Percentiles rank a stretch among this genome's conserved stretches.
phyloP scores from a whole-genome alignment of 352 stramenopile species.

The Nothophytophthora sp. region DNA sequence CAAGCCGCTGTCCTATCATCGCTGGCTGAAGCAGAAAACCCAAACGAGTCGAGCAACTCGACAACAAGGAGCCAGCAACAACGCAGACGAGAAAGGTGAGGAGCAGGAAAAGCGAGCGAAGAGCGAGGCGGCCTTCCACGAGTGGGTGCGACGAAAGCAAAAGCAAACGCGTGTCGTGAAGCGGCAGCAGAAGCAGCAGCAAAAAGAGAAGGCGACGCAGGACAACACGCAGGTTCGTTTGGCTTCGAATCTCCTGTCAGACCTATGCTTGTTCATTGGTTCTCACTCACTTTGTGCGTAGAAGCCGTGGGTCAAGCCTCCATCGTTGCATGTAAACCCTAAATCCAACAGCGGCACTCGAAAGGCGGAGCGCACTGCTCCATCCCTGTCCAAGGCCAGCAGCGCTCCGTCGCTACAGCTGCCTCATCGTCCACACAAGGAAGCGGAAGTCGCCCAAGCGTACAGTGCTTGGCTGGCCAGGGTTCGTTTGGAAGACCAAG shows the following conservation, averaged over 20 bases:
- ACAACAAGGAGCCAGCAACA: background rate
- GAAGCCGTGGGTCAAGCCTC: constrained; percentile 31
- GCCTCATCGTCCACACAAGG: background rate
- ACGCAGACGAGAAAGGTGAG: no score
- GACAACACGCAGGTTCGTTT: background rate
- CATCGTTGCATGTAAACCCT: constrained; percentile 57
- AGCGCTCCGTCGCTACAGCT: background rate
- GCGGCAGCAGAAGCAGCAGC: constrained; percentile 12
- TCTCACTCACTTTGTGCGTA: no score
- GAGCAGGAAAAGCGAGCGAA: constrained; percentile 27
- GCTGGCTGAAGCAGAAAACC: constrained; percentile 48
- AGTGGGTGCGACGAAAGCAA: constrained; percentile 43
- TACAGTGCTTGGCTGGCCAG: constrained; percentile 48
- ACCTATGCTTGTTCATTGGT: background rate
- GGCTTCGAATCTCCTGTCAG: background rate
- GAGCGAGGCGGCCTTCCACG: constrained; percentile 34
- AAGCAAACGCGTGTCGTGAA: constrained; percentile 22
- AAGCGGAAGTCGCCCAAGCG: constrained; percentile 13
- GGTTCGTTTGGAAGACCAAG: constrained; percentile 46
- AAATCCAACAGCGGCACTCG: constrained; percentile 18
- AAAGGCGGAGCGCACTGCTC: constrained; percentile 7
- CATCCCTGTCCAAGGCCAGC: constrained; percentile 2
- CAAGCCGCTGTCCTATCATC: constrained; percentile 40
- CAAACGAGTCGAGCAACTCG: background rate
- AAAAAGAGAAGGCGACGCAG: constrained; percentile 2